Evolutionary conservation across 768 basidiomycete species (phyloP).

Genomic region (Leucocoprinus sp.): DNA sequence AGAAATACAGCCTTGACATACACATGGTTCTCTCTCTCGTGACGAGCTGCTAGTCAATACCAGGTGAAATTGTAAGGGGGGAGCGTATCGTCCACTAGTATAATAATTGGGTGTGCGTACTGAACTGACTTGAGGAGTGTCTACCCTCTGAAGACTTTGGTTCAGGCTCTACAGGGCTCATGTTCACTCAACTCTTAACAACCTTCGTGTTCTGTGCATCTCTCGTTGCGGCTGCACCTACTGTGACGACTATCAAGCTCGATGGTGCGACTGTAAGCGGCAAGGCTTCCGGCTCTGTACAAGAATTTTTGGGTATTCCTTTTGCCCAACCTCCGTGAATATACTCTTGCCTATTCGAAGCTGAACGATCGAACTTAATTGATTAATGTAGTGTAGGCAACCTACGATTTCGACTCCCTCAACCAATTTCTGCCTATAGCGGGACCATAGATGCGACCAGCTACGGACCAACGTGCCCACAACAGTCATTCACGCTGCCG

Average conservation of each 20-base stretch:
- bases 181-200: slow-evolving; percentile 15
- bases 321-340: slow-evolving; percentile 48
- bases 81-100: not conserved
- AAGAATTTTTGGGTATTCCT: slow-evolving; percentile 45
- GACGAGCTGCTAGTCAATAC: not conserved
- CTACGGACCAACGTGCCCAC: slow-evolving; percentile 39
- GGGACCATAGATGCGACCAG: slow-evolving; percentile 28
- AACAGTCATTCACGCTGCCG: slow-evolving; percentile 31
- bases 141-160: not conserved
- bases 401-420: slow-evolving; percentile 34
- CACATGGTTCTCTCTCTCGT: not conserved
- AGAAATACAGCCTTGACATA: not conserved
- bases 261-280: slow-evolving; percentile 41
- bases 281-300: slow-evolving; percentile 19
- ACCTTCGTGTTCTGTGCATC: slow-evolving; percentile 13
- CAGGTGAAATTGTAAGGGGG: not conserved
- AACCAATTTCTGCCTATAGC: slow-evolving; percentile 26
- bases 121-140: not conserved
- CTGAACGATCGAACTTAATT: too few relatives aligned
- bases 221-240: slow-evolving; percentile 16
- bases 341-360: too few relatives aligned
- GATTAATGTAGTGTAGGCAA: slow-evolving; percentile 28
- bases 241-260: slow-evolving; percentile 30
- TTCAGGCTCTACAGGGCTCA: not conserved
- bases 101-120: not conserved